Base-by-base conservation (phyloP, 1,284 basidiomycete genomes). In the Boletus sp. region DNA sequence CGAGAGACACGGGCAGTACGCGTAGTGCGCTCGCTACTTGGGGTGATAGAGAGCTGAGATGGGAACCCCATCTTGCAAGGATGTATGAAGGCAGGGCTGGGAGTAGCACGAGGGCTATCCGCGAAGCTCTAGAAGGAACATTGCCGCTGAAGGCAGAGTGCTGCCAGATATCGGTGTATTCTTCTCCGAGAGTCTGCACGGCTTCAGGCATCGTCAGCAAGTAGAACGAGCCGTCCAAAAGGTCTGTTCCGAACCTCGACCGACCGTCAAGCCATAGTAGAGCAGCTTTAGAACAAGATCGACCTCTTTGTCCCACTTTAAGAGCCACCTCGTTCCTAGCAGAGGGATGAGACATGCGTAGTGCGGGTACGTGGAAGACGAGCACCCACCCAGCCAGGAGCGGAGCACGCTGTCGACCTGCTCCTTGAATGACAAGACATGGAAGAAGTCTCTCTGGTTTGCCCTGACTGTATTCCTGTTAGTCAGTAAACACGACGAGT, bases 101-200 rank as follows among this genome's bases (percentile, higher is more conserved):
- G 25, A 91, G 72, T 14, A 92, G 72, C 36, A 91, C 71, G 10
- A 91, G 69, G 1, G 75, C 73, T 16, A 73, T 65, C 30, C 84
- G 77, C 10, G 71, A 59, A 48, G 66, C 60, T 29, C 53, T 62
- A 16, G 78, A 69, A 12, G 79, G 82, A 29, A 69, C 60, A 13
- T 65, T 60, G 10, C 61, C 54, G 10, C 64, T 64, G 36, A 61
- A 67, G 14, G 68, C 61, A 12, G 82, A 81, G 48, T 82, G 80
- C 46, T 85, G 80, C 79, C 90, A 86, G 26, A 90, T 85, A 59
- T 90, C 88, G 1, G 91, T 93, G 61, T 95, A 95, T 64, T 95
- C 91, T 67, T 95, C 91, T 13, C 91, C 91, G 0, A 94, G 73
- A 2, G 89, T 92, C 66, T 92, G 91, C 3, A 74, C 77, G 3